phyloP scores from a whole-genome alignment of 2,329 filamentous ascomycete species.

The Xylariaceae sp. region DNA sequence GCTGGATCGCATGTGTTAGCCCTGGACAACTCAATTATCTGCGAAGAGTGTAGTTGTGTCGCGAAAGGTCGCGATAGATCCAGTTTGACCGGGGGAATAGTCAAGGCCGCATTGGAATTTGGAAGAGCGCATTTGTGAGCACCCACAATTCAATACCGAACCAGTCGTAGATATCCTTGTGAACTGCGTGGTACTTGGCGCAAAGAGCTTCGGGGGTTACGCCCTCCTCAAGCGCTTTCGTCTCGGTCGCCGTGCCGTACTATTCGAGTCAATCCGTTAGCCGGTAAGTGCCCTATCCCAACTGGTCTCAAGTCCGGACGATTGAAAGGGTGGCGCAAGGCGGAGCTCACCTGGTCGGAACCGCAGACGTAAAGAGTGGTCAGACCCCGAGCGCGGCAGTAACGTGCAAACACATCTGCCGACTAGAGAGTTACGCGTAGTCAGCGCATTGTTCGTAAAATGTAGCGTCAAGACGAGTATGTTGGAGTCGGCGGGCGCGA shows the following conservation, averaged over 20 bases:
- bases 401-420: conserved; percentile 81
- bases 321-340: not conserved
- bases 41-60: too few relatives aligned
- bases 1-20: conserved; percentile 2
- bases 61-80: too few relatives aligned
- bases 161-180: conserved; percentile 91
- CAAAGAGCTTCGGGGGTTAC: conserved; percentile 80
- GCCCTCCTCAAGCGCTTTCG: conserved; percentile 86
- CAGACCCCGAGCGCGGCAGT: conserved; percentile 73
- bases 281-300: not conserved
- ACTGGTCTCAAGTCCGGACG: not conserved
- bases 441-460: conserved; percentile 1
- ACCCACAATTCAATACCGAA: conserved; percentile 77
- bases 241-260: conserved; percentile 94
- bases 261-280: not conserved
- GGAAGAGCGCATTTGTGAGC: too few relatives aligned
- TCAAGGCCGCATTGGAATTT: too few relatives aligned
- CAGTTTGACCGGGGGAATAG: too few relatives aligned
- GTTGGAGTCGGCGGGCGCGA: too few relatives aligned
- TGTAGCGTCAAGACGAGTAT: not conserved
- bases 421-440: conserved; percentile 4
- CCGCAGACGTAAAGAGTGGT: conserved; percentile 84
- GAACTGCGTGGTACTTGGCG: conserved; percentile 86
- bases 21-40: too few relatives aligned
- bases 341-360: conserved; percentile 61